Evolutionary conservation across 768 basidiomycete genomes (phyloP).

Genomic region (Candolleomyces eurysporus): DNA sequence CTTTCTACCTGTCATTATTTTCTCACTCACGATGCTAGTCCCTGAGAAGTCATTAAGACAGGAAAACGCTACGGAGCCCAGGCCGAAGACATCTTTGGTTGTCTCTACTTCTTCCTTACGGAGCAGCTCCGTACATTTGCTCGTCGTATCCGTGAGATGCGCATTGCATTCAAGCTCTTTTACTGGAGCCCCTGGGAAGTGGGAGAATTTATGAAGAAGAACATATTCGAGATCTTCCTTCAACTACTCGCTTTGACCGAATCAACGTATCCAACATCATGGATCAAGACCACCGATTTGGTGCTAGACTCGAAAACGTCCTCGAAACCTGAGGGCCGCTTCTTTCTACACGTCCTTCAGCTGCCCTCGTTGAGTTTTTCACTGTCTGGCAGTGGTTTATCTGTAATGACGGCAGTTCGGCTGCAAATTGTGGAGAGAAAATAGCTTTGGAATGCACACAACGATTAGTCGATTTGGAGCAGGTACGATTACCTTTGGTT

Average conservation of each 20-base stretch:
- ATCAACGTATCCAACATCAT: constrained; percentile 45
- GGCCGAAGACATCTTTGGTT: constrained; percentile 40
- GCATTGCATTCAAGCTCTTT: constrained; percentile 28
- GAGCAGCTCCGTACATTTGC: constrained; percentile 34
- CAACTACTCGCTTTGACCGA: constrained; percentile 34
- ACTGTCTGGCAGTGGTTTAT: too few species aligned
- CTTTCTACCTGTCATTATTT: background rate
- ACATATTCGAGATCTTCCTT: constrained; percentile 11
- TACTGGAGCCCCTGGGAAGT: constrained; percentile 27
- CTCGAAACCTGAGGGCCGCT: constrained; percentile 31
- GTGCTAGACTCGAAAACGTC: constrained; percentile 27
- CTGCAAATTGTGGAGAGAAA: too few species aligned
- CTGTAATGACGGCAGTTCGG: too few species aligned
- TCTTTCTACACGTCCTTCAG: constrained; percentile 13
- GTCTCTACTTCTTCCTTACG: constrained; percentile 39
- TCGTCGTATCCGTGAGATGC: constrained; percentile 24
- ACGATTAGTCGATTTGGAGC: too few species aligned
- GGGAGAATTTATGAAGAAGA: constrained; percentile 12
- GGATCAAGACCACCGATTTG: constrained; percentile 28
- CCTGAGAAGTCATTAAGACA: constrained; percentile 24
- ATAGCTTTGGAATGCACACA: too few species aligned
- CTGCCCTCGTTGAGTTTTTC: too few species aligned
- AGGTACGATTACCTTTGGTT: too few species aligned
- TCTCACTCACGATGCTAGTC: constrained; percentile 16
- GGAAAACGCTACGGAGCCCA: constrained; percentile 32